A percentile compares a stretch with the other conserved stretches of the same genome.
These are phyloP conservation scores for Cylindrodendrum hubeiense DNA, from an alignment of 2,329 filamentous ascomycete species.

Conservation along the genomic window DNA sequence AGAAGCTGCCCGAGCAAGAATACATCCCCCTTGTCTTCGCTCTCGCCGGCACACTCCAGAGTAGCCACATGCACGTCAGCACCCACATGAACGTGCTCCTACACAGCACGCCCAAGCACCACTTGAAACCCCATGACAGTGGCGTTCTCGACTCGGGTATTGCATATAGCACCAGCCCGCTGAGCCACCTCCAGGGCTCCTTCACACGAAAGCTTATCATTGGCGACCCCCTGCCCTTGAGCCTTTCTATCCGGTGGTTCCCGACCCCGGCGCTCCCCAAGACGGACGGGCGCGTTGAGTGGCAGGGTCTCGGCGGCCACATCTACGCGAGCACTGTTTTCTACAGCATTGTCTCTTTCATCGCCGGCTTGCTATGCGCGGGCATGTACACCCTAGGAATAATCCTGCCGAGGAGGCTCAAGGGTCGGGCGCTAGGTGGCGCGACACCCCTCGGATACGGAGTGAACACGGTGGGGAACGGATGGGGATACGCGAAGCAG, in stretches of 20 bases:
- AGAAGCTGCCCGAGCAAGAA: constrained; percentile 62
- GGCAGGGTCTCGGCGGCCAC: constrained; percentile 74
- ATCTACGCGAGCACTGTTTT: constrained; percentile 74
- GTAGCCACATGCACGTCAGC: constrained; percentile 90
- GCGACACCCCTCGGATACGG: constrained; percentile 70
- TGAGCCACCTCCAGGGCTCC: constrained; percentile 69
- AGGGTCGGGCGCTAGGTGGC: constrained; percentile 64
- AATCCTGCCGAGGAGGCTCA: constrained; percentile 66
- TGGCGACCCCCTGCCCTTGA: constrained; percentile 84
- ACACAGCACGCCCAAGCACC: constrained; percentile 75
- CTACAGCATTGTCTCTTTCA: constrained; percentile 70
- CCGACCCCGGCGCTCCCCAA: constrained; percentile 78
- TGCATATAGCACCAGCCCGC: constrained; percentile 85
- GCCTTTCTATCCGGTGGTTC: constrained; percentile 89
- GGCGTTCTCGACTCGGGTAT: constrained; percentile 89
- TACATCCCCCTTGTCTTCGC: constrained; percentile 91
- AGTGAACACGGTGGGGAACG: constrained; percentile 65
- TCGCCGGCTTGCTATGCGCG: constrained; percentile 65
- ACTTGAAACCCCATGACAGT: constrained; percentile 72
- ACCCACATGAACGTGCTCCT: constrained; percentile 91
- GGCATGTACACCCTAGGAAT: constrained; percentile 72
- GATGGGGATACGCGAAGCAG: constrained; percentile 63
- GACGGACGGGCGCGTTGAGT: constrained; percentile 74
- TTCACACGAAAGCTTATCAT: constrained; percentile 80
- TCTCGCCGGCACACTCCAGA: constrained; percentile 88